Evolutionary conservation across 2,329 filamentous ascomycete genomes (phyloP).

Genomic region (Microsporum audouinii): DNA sequence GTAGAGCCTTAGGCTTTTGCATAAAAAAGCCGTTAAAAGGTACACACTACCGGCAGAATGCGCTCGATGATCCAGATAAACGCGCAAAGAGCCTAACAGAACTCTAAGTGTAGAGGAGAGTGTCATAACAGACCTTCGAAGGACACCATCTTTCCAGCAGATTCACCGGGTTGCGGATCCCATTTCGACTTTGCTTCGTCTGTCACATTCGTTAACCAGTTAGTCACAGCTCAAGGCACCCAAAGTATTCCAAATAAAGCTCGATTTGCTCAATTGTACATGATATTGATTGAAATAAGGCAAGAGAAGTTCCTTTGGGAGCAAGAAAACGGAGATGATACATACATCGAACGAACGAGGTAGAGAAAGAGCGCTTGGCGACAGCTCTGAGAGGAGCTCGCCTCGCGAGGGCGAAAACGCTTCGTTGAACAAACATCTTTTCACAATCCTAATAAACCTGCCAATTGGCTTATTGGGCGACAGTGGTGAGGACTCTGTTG

Average conservation of each 20-base stretch:
- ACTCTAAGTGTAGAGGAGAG: neutral
- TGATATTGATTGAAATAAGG: neutral
- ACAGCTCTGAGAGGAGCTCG: constrained; percentile 34
- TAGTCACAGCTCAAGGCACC: constrained; percentile 4
- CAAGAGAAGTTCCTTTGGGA: too few relatives aligned
- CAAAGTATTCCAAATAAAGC: neutral
- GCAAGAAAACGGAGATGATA: constrained; percentile 17
- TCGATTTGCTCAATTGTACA: constrained; percentile 6
- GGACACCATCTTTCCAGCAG: constrained; percentile 34
- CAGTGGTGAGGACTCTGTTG: neutral
- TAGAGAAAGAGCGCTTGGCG: constrained; percentile 36
- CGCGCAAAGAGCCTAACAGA: neutral
- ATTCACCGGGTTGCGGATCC: constrained; percentile 27
- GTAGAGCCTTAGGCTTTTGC: neutral
- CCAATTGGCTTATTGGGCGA: constrained; percentile 1
- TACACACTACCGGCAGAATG: neutral
- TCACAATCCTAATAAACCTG: constrained; percentile 9
- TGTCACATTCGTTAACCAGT: constrained; percentile 15
- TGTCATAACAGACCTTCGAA: constrained; percentile 33
- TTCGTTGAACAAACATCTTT: constrained; percentile 39
- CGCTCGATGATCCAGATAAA: neutral
- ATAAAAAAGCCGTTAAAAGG: neutral
- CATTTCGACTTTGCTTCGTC: constrained; percentile 25
- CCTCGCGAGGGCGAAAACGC: constrained; percentile 36
- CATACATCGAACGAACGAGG: constrained; percentile 37